Base-by-base conservation (phyloP, 176 grass and related monocot genomes). In the Oryza punctata region DNA sequence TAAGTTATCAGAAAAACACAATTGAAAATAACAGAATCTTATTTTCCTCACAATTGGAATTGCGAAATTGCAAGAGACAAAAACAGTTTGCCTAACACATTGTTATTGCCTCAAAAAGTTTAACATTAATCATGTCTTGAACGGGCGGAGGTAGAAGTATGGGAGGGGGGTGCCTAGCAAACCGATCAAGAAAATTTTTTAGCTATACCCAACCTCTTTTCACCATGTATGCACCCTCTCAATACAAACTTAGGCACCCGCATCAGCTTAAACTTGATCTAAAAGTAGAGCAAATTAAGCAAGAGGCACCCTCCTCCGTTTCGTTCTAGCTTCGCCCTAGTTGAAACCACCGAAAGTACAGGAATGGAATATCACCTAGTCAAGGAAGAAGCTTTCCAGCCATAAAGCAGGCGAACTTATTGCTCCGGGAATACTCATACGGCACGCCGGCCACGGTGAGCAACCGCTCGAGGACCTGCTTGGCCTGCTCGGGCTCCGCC, bases 351-450 rank as follows among this genome's bases (percentile, higher is more conserved):
- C 1, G 59, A 30, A 3, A 24, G 21, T 32, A 73, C 47, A 40
- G 7, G 1, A 84, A 69, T 35, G 33, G 33, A 35, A 5, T 35
- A 72, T 74, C 7, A 78, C 75, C 82, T 57, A 72, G 59, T 85
- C 70, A 97, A 0, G 87, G 83, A 70, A 94, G 89, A 78, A 94
- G 72, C 85, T 97, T 92, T 72, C 92, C 92, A 10, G 92, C 92
- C 80, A 87, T 87, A 84, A 94, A 97, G 72, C 73, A 78, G 2
- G 28, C 94, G n/a, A 97, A 97, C 77, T 97, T 97, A 71, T 88
- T 94, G 82, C 82, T 85, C 50, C 85, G 66, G 0, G 94, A 87
- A 23, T 94, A 92, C 12, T 80, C 72, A 74, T 92, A 97, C 1
- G 91, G 89, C 43, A 97, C 86, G 4, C 87, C 85, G 8, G 91